phyloP scores from a whole-genome alignment of 495 filamentous ascomycete species.

The Tuber brumale region DNA sequence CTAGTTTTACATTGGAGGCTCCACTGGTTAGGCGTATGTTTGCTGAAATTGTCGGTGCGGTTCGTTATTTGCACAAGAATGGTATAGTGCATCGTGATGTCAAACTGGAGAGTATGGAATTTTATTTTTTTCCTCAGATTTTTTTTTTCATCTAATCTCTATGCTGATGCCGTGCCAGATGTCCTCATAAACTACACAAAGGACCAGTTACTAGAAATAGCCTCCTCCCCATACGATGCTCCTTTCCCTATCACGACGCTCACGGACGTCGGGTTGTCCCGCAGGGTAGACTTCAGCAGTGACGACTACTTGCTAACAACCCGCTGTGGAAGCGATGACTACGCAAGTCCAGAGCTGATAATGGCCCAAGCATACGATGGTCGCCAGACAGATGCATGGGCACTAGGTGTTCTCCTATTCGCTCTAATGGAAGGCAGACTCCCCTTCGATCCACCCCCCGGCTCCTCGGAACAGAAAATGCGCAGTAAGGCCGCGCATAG shows the following conservation, averaged over 20 bases:
- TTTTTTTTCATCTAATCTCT: neutral
- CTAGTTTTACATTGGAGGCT: conserved; percentile 58
- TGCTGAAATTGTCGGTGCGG: conserved; percentile 75
- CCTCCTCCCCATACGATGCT: conserved; percentile 50
- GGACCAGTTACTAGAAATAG: conserved; percentile 47
- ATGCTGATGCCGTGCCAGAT: conserved; percentile 52
- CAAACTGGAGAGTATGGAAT: conserved; percentile 83
- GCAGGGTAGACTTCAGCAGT: conserved; percentile 56
- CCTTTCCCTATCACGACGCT: conserved; percentile 77
- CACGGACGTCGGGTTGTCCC: conserved; percentile 86
- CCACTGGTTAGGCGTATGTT: conserved; percentile 76
- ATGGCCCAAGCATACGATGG: conserved; percentile 95
- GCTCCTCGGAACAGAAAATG: conserved; percentile 63
- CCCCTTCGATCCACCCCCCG: conserved; percentile 81
- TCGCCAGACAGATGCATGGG: conserved; percentile 88
- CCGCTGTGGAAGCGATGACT: conserved; percentile 91
- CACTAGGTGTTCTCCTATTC: conserved; percentile 85
- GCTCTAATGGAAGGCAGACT: conserved; percentile 85
- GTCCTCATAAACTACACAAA: conserved; percentile 78
- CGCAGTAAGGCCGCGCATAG: conserved; percentile 75
- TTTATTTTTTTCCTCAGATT: conserved; percentile 11
- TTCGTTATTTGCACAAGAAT: conserved; percentile 73
- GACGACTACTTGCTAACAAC: conserved; percentile 76
- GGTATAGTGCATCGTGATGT: conserved; percentile 94
- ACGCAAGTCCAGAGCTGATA: conserved; percentile 91